These are phyloP conservation scores for Solanum raphanifolium DNA, from an alignment of 257 asterid genomes.

Conservation along the genomic window DNA sequence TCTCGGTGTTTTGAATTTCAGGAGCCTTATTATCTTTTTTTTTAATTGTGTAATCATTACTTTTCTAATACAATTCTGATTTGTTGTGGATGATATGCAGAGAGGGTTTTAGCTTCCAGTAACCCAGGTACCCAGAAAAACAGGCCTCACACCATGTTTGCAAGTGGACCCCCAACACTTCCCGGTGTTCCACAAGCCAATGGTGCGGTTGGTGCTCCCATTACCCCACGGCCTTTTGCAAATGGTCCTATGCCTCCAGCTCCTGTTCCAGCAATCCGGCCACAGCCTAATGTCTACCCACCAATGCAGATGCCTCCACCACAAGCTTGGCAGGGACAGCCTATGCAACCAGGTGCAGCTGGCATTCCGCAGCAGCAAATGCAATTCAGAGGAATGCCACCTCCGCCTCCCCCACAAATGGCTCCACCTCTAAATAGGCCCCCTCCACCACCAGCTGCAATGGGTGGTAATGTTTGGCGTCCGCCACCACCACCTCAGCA, in stretches of 20 bases:
- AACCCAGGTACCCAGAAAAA: conserved; percentile 67
- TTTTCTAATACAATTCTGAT: not conserved
- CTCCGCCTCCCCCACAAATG: conserved; percentile 61
- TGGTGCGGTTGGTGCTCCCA: conserved; percentile 33
- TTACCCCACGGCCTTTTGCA: conserved; percentile 65
- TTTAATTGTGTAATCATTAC: not conserved
- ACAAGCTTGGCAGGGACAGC: conserved; percentile 73
- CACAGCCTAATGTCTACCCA: conserved; percentile 33
- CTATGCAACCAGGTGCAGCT: conserved; percentile 35
- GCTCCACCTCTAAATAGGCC: conserved; percentile 43
- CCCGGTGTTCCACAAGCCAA: conserved; percentile 44
- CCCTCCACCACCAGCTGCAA: conserved; percentile 70
- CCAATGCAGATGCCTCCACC: conserved; percentile 58
- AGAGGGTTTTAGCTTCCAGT: conserved; percentile 83
- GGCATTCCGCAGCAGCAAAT: conserved; percentile 47
- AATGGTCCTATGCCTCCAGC: conserved; percentile 63
- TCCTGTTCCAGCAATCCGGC: conserved; percentile 44
- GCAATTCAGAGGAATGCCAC: conserved; percentile 74
- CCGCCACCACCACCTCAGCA: not conserved
- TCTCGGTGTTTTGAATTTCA: not conserved
- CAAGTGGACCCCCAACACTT: conserved; percentile 85
- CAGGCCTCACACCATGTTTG: conserved; percentile 94
- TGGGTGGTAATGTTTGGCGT: conserved; percentile 10
- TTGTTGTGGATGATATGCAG: conserved; percentile 30
- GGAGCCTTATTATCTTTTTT: not conserved